phyloP scores from a whole-genome alignment of 148 eudicot genomes.

The Diospyros lotus region DNA sequence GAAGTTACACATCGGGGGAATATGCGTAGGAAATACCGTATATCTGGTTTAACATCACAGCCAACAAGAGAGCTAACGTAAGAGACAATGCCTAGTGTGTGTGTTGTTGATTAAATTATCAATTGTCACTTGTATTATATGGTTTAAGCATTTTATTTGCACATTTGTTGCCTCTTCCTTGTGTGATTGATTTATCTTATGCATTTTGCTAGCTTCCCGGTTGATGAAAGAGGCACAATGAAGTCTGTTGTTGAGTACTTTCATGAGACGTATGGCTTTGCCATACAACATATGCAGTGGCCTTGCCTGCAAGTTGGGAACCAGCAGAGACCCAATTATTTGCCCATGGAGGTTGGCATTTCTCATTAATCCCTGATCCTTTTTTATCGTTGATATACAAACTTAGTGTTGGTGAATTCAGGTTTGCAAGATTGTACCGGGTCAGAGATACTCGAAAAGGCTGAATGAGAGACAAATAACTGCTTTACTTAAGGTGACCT shows the following conservation, averaged over 20 bases:
- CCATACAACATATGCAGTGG: slow-evolving; percentile 66
- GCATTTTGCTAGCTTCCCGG: slow-evolving; percentile 50
- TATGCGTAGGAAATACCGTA: slow-evolving; percentile 73
- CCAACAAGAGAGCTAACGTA: slow-evolving; percentile 74
- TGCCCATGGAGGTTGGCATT: slow-evolving; percentile 83
- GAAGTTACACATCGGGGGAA: slow-evolving; percentile 72
- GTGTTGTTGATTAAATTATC: not conserved
- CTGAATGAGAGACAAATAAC: slow-evolving; percentile 80
- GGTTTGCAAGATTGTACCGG: slow-evolving; percentile 91
- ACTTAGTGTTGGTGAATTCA: slow-evolving; percentile 15
- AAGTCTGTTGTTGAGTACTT: slow-evolving; percentile 85
- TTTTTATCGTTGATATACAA: not conserved
- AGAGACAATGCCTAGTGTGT: slow-evolving; percentile 11
- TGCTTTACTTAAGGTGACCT: slow-evolving; percentile 71
- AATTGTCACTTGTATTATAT: not conserved
- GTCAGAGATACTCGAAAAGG: slow-evolving; percentile 79
- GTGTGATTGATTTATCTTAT: not conserved
- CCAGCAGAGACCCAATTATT: slow-evolving; percentile 68
- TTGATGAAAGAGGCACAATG: slow-evolving; percentile 72
- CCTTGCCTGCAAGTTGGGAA: slow-evolving; percentile 91
- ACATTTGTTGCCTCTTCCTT: not conserved
- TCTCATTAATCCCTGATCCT: not conserved
- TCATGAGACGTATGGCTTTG: slow-evolving; percentile 67
- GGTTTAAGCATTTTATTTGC: not conserved
- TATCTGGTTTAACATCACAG: slow-evolving; percentile 74